These are phyloP conservation scores for Dacryopinax primogenitus DNA, from an alignment of 768 basidiomycete genomes.

Conservation along the genomic window DNA sequence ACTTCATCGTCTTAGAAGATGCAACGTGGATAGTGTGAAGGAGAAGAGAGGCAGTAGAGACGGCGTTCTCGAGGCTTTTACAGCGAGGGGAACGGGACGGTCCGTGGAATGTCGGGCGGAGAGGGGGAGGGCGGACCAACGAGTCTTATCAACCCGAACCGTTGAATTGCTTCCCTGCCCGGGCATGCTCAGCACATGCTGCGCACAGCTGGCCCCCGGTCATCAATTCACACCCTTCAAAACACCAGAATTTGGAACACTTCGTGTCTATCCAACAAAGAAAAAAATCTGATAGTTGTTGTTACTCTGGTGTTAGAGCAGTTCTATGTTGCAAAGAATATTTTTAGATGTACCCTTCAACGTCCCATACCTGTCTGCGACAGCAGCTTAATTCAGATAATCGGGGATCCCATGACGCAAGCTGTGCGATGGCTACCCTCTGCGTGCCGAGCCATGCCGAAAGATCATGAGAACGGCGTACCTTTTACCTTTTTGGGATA, in stretches of 20 bases:
- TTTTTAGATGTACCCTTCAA: too few species aligned
- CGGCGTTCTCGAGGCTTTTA: neutral
- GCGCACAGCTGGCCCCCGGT: neutral
- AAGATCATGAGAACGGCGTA: neutral
- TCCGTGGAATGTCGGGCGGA: too few species aligned
- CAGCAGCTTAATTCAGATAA: too few species aligned
- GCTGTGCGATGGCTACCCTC: neutral
- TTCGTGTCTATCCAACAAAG: neutral
- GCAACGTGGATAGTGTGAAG: neutral
- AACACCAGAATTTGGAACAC: neutral
- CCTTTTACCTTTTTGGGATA: neutral
- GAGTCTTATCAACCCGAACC: neutral
- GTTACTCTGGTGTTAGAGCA: neutral
- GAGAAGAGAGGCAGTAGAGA: neutral
- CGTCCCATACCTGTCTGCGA: neutral
- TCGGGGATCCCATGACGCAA: too few species aligned
- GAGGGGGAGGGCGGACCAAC: neutral
- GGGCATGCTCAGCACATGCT: neutral
- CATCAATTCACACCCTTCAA: neutral
- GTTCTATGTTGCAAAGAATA: neutral
- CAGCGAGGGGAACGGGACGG: neutral
- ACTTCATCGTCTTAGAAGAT: neutral
- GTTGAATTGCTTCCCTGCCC: conserved; percentile 4
- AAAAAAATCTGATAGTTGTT: neutral
- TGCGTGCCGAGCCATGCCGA: conserved; percentile 1